Evolutionary conservation across 2,329 filamentous ascomycete species (phyloP).

Genomic region (Neoarthrinium moseri): DNA sequence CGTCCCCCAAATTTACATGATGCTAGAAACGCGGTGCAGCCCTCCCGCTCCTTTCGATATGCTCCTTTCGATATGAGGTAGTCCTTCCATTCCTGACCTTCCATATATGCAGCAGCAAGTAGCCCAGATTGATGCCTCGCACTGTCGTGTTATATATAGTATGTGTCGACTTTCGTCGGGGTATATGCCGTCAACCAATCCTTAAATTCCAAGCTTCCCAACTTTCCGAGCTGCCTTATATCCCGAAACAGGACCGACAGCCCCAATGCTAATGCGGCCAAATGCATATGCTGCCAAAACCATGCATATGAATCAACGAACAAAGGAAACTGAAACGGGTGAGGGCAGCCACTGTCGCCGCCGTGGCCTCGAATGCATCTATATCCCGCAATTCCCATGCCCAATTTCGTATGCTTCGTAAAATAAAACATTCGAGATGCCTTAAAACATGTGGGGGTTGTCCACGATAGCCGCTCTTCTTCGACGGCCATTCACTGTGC

Average conservation of each 20-base stretch:
- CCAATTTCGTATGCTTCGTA: neutral
- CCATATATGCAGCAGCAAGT: no score
- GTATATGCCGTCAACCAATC: neutral
- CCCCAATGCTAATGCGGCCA: neutral
- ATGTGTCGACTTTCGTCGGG: conserved; percentile 2
- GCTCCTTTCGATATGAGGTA: no score
- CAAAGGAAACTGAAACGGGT: neutral
- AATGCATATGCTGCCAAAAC: neutral
- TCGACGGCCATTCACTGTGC: conserved; percentile 25
- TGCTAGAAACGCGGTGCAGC: no score
- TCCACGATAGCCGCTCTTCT: conserved; percentile 24
- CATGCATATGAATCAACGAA: neutral
- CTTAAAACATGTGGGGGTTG: conserved; percentile 12
- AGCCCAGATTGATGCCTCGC: no score
- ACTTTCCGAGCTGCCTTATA: no score
- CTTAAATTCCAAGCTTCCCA: no score
- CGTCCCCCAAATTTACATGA: no score
- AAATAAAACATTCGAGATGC: neutral
- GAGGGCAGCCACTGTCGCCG: neutral
- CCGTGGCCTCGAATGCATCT: no score
- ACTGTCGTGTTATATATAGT: neutral
- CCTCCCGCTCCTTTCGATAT: no score
- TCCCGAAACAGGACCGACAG: no score
- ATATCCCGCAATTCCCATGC: neutral
- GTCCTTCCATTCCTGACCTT: no score